Evolutionary conservation across 441 rosid genomes (phyloP), one percentile per base, ranked within the genome.

Genomic region (Geranium incanum): DNA sequence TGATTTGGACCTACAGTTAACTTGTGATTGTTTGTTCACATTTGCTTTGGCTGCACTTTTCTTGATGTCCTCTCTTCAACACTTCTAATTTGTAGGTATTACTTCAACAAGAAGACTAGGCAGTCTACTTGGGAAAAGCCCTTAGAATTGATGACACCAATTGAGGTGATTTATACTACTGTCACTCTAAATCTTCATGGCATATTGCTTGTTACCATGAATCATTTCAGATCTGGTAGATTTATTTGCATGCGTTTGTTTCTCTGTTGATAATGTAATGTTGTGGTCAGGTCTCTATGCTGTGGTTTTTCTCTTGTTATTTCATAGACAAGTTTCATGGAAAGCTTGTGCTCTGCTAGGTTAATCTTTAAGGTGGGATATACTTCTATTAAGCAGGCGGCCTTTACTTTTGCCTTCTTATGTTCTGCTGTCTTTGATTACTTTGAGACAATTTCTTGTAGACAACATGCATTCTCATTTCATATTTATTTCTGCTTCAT

Each of bases 91-190:
- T 66, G 9, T 67, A 77, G 80, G 57, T 77, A 77, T 67, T 77
- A 77, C 73, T 77, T 72, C 74, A 77, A 77, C 71, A 73, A 73
- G 68, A 77, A 70, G 76, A 77, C 80, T 59, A 77, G 74, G 70
- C 74, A 41, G 43, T 77, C 80, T 70, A 70, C 67, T 1, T 77
- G 80, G 80, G 71, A 70, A 48, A 77, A 77, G 68, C 80, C 80
- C 55, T 67, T 73, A 65, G 80, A 73, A 62, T 36, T 77, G 76
- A 77, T 77, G 80, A 77, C 77, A 0, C 71, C 67, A 70, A 60
- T 50, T 70, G 80, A 77, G 80, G 80, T 77, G 68, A 73, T 73
- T 62, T 19, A 75, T 74, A 59, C 19, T 5, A 28, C 15, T 59
- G 69, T 70, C 48, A 67, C 65, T 43, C 55, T 76, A 45, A 21